Percentiles rank a stretch among this genome's conserved stretches.
These are phyloP conservation scores for Endotrypanum monterogeii DNA, from an alignment of 208 protist genomes.

Conservation along the genomic window DNA sequence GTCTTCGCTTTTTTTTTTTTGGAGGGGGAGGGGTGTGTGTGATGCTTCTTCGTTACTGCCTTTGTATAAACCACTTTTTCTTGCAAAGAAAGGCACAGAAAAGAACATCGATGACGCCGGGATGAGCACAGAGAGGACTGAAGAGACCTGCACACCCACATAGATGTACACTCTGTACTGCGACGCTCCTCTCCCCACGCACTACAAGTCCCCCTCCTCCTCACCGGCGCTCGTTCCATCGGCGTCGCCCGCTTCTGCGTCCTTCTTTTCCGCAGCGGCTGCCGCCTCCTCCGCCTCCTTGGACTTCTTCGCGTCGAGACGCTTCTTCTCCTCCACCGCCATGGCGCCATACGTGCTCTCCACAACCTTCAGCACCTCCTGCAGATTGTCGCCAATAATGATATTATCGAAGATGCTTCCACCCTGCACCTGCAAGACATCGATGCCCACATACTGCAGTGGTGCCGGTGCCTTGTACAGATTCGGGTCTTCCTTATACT, in stretches of 20 bases:
- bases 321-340: slow-evolving; percentile 18
- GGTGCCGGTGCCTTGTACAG: slow-evolving; percentile 73
- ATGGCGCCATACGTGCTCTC: slow-evolving; percentile 35
- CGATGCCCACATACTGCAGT: slow-evolving; percentile 90
- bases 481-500: slow-evolving; percentile 72
- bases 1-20: too few species aligned
- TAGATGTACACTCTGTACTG: too few species aligned
- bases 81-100: too few species aligned
- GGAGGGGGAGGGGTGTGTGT: too few species aligned
- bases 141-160: too few species aligned
- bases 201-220: background rate
- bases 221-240: background rate
- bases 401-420: slow-evolving; percentile 97
- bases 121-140: too few species aligned
- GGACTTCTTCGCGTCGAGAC: slow-evolving; percentile 10
- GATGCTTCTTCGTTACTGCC: too few species aligned
- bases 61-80: too few species aligned
- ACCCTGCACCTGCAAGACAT: slow-evolving; percentile 96
- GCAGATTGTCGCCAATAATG: slow-evolving; percentile 87
- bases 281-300: slow-evolving; percentile 12
- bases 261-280: background rate
- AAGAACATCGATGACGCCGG: too few species aligned
- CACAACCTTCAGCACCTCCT: slow-evolving; percentile 73
- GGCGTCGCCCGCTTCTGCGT: slow-evolving; percentile 9
- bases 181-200: background rate